phyloP scores from a whole-genome alignment of 1,284 basidiomycete species.

The Tranzscheliella williamsii region DNA sequence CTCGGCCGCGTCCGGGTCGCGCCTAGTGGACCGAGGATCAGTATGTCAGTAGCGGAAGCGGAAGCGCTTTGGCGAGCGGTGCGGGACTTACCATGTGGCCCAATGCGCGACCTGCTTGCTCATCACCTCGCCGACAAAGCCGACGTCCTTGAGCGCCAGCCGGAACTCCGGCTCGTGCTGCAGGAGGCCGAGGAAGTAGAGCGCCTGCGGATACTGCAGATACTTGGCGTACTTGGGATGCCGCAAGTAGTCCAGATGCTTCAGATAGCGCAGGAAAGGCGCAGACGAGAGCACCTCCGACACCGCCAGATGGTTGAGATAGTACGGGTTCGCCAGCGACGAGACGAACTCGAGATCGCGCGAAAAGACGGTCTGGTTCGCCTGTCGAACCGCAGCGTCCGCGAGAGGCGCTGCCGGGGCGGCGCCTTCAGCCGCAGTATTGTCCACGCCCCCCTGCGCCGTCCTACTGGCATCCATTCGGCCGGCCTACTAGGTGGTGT shows the following conservation, averaged over 20 bases:
- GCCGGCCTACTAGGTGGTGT: too few species aligned
- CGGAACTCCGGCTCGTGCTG: slow-evolving; percentile 45
- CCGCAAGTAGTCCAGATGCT: slow-evolving; percentile 48
- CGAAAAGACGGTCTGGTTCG: slow-evolving; percentile 49
- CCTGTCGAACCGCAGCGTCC: slow-evolving; percentile 2
- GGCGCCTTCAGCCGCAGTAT: too few species aligned
- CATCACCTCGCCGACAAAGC: slow-evolving; percentile 49
- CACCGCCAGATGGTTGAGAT: slow-evolving; percentile 49
- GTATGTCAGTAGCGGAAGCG: too few species aligned
- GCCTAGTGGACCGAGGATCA: too few species aligned
- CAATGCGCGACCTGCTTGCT: slow-evolving; percentile 49
- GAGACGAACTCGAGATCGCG: slow-evolving; percentile 54
- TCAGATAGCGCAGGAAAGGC: slow-evolving; percentile 46
- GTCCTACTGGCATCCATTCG: too few species aligned
- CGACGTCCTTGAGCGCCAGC: slow-evolving; percentile 36
- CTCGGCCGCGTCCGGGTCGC: too few species aligned
- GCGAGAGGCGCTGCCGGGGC: not conserved
- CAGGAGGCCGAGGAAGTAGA: slow-evolving; percentile 47
- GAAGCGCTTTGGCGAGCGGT: too few species aligned
- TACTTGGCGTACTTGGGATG: slow-evolving; percentile 50
- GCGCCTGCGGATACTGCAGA: slow-evolving; percentile 51
- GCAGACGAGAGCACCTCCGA: slow-evolving; percentile 37
- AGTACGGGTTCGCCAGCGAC: slow-evolving; percentile 53
- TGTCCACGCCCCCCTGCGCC: too few species aligned
- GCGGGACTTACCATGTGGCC: slow-evolving; percentile 48